Evolutionary conservation across 345 rosid genomes (phyloP).

Genomic region (Aquilaria malaccensis): DNA sequence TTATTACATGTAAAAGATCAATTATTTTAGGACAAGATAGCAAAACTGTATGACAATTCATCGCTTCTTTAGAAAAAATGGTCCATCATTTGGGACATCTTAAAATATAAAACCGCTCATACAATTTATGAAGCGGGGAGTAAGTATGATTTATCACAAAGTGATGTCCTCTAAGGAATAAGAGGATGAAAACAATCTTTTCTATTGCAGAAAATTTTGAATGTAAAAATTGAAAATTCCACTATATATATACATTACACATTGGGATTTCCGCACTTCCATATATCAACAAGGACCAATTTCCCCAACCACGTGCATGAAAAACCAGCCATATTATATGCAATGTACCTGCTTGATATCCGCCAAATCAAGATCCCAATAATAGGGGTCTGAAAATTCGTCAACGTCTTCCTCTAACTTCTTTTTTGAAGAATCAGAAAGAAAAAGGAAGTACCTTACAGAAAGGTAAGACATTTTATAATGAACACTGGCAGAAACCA

Average conservation of each 20-base stretch:
- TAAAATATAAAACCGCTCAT: no score
- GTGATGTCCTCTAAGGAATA: no score
- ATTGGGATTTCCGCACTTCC: not conserved
- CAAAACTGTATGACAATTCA: no score
- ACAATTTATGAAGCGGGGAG: no score
- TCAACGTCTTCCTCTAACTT: conserved; percentile 83
- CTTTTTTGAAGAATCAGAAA: conserved; percentile 61
- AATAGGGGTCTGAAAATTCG: conserved; percentile 80
- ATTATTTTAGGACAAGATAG: no score
- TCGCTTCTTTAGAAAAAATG: no score
- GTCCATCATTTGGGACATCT: no score
- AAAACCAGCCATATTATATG: not conserved
- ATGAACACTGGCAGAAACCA: conserved; percentile 1
- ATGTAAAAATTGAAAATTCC: not conserved
- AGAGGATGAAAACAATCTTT: no score
- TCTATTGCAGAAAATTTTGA: no score
- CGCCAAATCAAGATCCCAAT: conserved; percentile 65
- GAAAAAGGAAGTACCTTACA: conserved; percentile 76
- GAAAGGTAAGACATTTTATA: conserved; percentile 8
- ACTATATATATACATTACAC: conserved; percentile 1
- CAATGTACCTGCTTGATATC: conserved; percentile 73
- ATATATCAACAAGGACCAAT: conserved; percentile 8
- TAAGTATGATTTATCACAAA: no score
- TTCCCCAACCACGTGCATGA: no score
- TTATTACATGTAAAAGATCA: no score